Base-by-base conservation (phyloP, 2,329 filamentous ascomycete genomes). In the Aspergillus japonicus region DNA sequence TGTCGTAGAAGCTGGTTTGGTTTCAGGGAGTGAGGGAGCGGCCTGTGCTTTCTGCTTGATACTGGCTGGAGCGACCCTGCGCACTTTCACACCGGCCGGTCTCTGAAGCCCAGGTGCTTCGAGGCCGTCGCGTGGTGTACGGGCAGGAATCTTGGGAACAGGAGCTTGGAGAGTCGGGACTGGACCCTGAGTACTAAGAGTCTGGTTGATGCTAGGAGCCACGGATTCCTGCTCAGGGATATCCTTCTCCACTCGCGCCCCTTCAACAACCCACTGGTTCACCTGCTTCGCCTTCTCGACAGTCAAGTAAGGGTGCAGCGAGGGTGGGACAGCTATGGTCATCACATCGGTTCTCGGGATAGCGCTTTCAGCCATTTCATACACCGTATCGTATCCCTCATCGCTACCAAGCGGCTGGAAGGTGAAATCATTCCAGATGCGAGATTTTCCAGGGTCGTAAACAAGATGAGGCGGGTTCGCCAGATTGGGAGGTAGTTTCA, bases 351-450 rank as follows among this genome's bases (percentile, higher is more conserved):
- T 31, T 14, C 58, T 54, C 26, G 57, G 35, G 10, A 55, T 35
- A 19, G 55, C 60, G n/a, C 54, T 66, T 42, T 68, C 64, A 2
- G 53, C 26, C 51, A n/a, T 55, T 53, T 4, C 61, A 51, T 3
- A 60, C 63, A 68, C 35, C 2, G 59, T 58, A 24, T 62, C 50
- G 26, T 66, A 66, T 23, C 68, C 67, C 7, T 63, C 64, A 6
- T 63, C 62, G 29, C 70, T 66, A 10, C 75, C 74, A n/a, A 76
- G 62, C 52, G 69, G 68, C 24, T 64, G 59, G 54, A 73, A 76
- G 8, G 63, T 65, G 54, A 69, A 72, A 54, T 69, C 62, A 24
- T 63, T 62, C 75, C 75, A 77, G 16, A 75, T 59, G 10, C 64
- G 68, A 5, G 74, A 72, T 11, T 57, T 57, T 14, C 65, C 68